These are phyloP conservation scores for Alternaria metachromatica DNA, from an alignment of 2,329 filamentous ascomycete genomes.

Conservation along the genomic window DNA sequence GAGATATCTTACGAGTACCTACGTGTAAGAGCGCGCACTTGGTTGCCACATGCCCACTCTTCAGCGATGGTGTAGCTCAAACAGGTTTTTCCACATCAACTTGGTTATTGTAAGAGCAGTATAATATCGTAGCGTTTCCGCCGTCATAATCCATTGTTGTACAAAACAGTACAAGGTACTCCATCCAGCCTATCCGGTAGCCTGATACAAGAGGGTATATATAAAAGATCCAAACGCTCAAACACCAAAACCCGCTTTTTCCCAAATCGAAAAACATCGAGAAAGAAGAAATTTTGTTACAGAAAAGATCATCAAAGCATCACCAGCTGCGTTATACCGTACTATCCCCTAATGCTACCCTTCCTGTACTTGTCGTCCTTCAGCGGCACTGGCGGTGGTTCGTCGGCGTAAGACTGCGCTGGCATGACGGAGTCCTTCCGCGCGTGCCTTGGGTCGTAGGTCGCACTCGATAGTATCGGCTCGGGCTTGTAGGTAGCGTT, in stretches of 20 bases:
- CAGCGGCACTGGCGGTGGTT: conserved; percentile 7
- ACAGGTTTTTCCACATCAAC: background rate
- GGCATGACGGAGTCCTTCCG: conserved; percentile 34
- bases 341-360: conserved; percentile 5
- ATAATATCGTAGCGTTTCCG: background rate
- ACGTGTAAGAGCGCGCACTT: too few relatives aligned
- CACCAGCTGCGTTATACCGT: background rate
- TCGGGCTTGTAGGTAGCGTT: conserved; percentile 18
- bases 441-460: conserved; percentile 12
- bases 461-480: conserved; percentile 9
- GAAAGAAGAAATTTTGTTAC: background rate
- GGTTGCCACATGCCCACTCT: too few relatives aligned
- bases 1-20: too few relatives aligned
- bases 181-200: background rate
- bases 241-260: background rate
- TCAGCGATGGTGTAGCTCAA: too few relatives aligned
- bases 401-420: conserved; percentile 2
- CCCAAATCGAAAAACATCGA: background rate
- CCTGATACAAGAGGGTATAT: background rate
- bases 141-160: background rate
- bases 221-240: background rate
- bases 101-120: background rate
- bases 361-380: conserved; percentile 17
- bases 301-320: background rate
- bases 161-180: background rate